phyloP scores from a whole-genome alignment of 176 grass and related monocot species.

The Neostapfia colusana region DNA sequence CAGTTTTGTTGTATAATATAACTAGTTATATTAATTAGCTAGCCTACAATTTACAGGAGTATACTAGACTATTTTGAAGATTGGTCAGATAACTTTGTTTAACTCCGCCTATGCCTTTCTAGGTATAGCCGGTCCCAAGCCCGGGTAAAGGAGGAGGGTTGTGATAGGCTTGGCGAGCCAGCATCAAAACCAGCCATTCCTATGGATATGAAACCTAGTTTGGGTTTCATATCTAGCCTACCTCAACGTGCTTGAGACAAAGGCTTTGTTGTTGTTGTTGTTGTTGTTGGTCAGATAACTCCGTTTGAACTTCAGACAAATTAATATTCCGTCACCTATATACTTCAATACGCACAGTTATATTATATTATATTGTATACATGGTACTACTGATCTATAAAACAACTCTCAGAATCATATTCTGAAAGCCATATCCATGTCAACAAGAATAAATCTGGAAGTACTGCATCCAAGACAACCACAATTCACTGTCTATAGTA shows the following conservation, averaged over 20 bases:
- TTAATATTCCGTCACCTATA: not conserved
- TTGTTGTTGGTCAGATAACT: no score
- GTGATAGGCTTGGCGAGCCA: no score
- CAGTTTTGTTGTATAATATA: not conserved
- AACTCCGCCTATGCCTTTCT: no score
- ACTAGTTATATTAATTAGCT: not conserved
- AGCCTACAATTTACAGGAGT: not conserved
- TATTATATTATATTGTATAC: not conserved
- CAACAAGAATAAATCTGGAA: not conserved
- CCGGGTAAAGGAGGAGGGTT: no score
- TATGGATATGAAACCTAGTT: no score
- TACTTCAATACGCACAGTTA: not conserved
- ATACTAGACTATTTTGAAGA: slow-evolving; percentile 12
- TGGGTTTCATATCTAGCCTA: no score
- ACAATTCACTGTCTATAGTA: not conserved
- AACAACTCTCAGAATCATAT: not conserved
- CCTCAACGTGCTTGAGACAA: no score
- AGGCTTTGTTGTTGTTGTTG: no score
- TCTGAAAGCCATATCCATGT: not conserved
- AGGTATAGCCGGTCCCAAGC: no score
- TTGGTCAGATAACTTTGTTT: slow-evolving; percentile 9
- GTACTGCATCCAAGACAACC: not conserved
- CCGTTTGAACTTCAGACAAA: no score
- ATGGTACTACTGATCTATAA: not conserved
- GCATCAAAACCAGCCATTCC: no score